These are phyloP conservation scores for Myriangium duriaei DNA, from an alignment of 2,329 filamentous ascomycete genomes.

Conservation along the genomic window DNA sequence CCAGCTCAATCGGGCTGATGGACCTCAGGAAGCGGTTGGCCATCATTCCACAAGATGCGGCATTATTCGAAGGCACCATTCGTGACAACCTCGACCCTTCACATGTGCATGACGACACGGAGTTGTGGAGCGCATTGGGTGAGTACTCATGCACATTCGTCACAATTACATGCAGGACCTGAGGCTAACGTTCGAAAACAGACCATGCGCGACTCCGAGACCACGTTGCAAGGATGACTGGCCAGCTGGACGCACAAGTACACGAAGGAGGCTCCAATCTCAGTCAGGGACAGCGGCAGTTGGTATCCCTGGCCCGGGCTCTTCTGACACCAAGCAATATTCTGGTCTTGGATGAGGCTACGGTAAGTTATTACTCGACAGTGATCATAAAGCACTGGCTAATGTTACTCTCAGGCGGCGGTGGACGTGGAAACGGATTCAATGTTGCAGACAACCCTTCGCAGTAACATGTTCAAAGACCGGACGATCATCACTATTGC, in stretches of 20 bases:
- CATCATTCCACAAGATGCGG: slow-evolving; percentile 96
- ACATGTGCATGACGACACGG: slow-evolving; percentile 90
- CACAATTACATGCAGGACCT: too few species aligned
- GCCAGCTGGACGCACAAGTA: slow-evolving; percentile 78
- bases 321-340: slow-evolving; percentile 94
- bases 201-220: slow-evolving; percentile 92
- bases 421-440: slow-evolving; percentile 58
- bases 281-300: slow-evolving; percentile 86
- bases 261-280: slow-evolving; percentile 95
- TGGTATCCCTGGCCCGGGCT: slow-evolving; percentile 85
- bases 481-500: slow-evolving; percentile 97
- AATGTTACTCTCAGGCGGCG: slow-evolving; percentile 37
- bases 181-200: too few species aligned
- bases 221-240: slow-evolving; percentile 73
- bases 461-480: slow-evolving; percentile 63
- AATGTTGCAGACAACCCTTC: slow-evolving; percentile 50
- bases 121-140: slow-evolving; percentile 92
- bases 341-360: slow-evolving; percentile 91
- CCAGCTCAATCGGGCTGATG: slow-evolving; percentile 75
- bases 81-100: slow-evolving; percentile 92
- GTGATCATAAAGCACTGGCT: slow-evolving; percentile 4
- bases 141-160: too few species aligned
- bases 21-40: slow-evolving; percentile 81
- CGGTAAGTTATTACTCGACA: slow-evolving; percentile 51
- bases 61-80: slow-evolving; percentile 84